phyloP scores from a whole-genome alignment of 257 asterid species.

The Cruciata laevipes region DNA sequence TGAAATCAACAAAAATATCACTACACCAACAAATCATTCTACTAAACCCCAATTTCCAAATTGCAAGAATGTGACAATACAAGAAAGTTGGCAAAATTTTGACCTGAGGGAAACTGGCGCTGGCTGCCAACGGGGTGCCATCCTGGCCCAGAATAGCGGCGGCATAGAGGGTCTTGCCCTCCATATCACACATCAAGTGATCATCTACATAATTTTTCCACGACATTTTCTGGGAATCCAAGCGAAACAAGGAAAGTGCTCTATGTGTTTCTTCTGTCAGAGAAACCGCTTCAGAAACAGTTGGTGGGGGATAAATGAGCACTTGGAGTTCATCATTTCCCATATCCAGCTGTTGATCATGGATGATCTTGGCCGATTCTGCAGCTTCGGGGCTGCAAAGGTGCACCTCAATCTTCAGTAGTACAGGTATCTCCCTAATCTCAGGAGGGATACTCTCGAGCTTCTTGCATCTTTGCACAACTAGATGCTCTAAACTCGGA shows the following conservation, averaged over 20 bases:
- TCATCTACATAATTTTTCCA: constrained; percentile 31
- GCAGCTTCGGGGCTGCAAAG: neutral
- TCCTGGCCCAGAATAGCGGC: constrained; percentile 33
- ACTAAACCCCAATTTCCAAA: constrained; percentile 1
- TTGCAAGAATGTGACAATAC: no score
- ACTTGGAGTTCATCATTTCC: neutral
- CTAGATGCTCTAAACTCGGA: neutral
- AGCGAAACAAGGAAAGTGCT: no score
- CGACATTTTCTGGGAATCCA: constrained; percentile 20
- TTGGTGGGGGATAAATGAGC: neutral
- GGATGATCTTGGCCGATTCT: neutral
- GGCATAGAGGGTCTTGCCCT: constrained; percentile 28
- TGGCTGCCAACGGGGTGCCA: constrained; percentile 30
- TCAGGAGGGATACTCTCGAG: neutral
- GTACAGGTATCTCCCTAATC: neutral
- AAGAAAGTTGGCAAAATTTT: neutral
- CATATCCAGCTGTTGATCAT: constrained; percentile 1
- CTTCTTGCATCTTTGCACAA: neutral
- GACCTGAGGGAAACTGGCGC: constrained; percentile 31
- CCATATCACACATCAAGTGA: constrained; percentile 33
- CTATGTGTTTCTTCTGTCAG: neutral
- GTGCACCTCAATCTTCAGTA: neutral
- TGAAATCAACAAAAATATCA: neutral
- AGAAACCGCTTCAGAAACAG: neutral
- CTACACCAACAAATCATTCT: neutral